Conservation (phyloP, 192 early-diverging fungal genomes). For the Phycomyces blakesleeanus region DNA sequence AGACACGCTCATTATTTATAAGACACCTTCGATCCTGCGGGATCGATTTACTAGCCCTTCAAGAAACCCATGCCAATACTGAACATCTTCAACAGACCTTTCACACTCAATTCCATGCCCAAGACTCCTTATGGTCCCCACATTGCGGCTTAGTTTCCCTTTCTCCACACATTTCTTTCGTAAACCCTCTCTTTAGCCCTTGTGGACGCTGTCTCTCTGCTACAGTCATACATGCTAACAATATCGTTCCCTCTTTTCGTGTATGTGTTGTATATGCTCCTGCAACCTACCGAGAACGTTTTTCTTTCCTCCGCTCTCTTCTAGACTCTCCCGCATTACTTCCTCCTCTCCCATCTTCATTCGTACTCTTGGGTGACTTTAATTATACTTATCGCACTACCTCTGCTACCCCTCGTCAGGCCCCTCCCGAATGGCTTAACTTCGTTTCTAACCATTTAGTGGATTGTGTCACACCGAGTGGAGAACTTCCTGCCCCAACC, state of each 20-base stretch:
- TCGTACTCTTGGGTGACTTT: neutral
- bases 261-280: constrained; percentile 5
- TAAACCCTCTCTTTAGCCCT: neutral
- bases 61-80: constrained; percentile 2
- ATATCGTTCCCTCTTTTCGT: neutral
- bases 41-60: neutral
- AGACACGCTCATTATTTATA: neutral
- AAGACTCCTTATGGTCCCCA: constrained; percentile 1
- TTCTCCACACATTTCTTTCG: neutral
- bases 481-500: neutral
- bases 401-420: neutral
- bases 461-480: neutral
- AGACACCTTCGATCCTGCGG: neutral
- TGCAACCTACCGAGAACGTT: neutral
- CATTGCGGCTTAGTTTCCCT: constrained; percentile 6
- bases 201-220: neutral
- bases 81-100: neutral
- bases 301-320: neutral
- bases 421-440: neutral
- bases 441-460: neutral
- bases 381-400: constrained; percentile 1
- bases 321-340: neutral
- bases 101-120: neutral
- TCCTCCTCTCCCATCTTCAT: neutral
- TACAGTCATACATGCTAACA: neutral